Base-by-base conservation (phyloP, 2,329 filamentous ascomycete genomes). In the Penicillium sp. region DNA sequence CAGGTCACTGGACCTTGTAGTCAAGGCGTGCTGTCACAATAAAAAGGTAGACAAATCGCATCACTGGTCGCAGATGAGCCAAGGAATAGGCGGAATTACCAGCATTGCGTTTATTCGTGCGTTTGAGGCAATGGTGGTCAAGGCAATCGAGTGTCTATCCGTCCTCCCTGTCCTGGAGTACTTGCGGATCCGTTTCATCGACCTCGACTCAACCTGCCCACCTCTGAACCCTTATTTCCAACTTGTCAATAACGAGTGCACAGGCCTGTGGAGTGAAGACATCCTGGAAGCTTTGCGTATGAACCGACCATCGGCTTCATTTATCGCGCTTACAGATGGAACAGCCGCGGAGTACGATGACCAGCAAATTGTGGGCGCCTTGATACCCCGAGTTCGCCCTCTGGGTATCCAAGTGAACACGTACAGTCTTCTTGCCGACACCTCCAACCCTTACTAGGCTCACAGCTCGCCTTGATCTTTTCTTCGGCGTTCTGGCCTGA, bases 161-260 rank as follows among this genome's bases (percentile, higher is more conserved):
- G 80, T 78, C 31, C 81, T 90, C 48, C 80, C 81, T 52, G 76
- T 79, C n/a, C 73, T 92, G 33, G 77, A 85, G 44, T 85, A 86
- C 70, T 72, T 92, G 61, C 81, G 88, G 57, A 90, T 91, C 66
- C 85, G 89, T 54, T 91, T 89, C 66, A 86, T 91, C 53, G 89
- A 91, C 72, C 79, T 91, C 6, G 89, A 91, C 68, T 89, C 88
- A 2, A 84, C 86, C 3, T 81, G 88, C 15, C 88, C 88, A 4
- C 83, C 86, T 1, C 75, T 91, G 5, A 91, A 91, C 65, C 89
- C 89, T 0, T 90, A 87, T 68, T 92, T 91, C 69, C 77, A 88
- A 55, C 75, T 91, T 42, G 77, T 81, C 35, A 78, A 85, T 47
- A 82, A 83, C 38, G 75, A 79, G 66, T 89, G 86, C 65, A 86